Base-by-base conservation (phyloP, 2,329 filamentous ascomycete genomes). In the Penicillium psychrosexuale region DNA sequence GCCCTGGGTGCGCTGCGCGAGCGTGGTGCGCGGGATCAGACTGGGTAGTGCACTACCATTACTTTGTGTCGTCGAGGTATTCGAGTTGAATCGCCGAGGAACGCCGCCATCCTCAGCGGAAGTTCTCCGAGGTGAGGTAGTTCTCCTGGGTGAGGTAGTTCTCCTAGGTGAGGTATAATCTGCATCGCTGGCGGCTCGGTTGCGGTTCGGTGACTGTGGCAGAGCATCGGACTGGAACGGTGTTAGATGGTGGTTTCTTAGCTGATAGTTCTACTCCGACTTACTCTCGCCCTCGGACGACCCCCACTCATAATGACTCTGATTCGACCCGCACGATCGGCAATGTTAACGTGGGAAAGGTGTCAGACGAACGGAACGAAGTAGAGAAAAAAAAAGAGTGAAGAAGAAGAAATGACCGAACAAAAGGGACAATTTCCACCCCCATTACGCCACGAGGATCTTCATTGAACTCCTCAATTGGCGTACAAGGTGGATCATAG, bases 1-100 rank as follows among this genome's bases (percentile, higher is more conserved):
- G 3, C 69, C 67, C 31, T 64, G 59, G 0, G 68, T 69, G 31
- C 66, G 54, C 22, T 61, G 51, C 0, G 69, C 67, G 8, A 71
- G 61, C 4, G 66, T 69, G 0, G 63, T 66, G 22, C 61, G 65
- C 11, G 60, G 60, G 12, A 53, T 54, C 28, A 70, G 48, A 45
- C 69, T 71, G 24, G 64, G 62, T 0, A 66, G 40, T 19, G 51
- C 55, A 24, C 61, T 58, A 9, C 38, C 56, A 31, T 55, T 55
- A 19, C 61, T 24, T 24, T 62, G 9, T 59, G 59, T 34, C 62
- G 22, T 59, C 3, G 64, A 58, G 19, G 59, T 44, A 8, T 43
- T 51, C 5, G 66, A 66, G 56, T 62, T 66, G 36, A 58, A 61
- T 11, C 63, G 62, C 8, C 64, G 65, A 7, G 61, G 11, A n/a